A percentile compares a stretch with the other conserved stretches of the same genome.
Conservation (phyloP, 495 filamentous ascomycete species). For the Xylaria cubensis region DNA sequence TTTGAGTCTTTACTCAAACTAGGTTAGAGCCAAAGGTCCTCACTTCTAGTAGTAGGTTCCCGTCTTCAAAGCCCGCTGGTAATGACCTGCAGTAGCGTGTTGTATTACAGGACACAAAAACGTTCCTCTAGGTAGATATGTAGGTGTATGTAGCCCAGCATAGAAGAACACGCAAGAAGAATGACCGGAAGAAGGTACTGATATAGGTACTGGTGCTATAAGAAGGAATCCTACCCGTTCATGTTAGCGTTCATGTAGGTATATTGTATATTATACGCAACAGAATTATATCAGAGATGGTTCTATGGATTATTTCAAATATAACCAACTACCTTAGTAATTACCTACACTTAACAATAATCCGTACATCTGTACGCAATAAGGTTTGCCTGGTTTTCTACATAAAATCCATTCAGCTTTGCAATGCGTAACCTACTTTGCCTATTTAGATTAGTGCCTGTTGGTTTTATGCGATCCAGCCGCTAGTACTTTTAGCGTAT, state of each 20-base stretch:
- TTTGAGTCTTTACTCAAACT: slow-evolving; percentile 15
- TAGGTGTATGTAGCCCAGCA: background rate
- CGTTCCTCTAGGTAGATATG: background rate
- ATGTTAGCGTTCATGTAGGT: too few relatives aligned
- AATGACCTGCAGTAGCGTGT: slow-evolving; percentile 30
- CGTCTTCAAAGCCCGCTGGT: slow-evolving; percentile 2
- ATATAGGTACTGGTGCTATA: slow-evolving; percentile 8
- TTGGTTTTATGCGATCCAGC: background rate
- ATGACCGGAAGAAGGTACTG: background rate
- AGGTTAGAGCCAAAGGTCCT: slow-evolving; percentile 10
- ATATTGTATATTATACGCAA: too few relatives aligned
- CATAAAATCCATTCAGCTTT: background rate
- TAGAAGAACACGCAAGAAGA: slow-evolving; percentile 1
- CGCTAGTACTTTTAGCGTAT: background rate
- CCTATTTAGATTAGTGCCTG: background rate
- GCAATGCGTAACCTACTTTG: background rate
- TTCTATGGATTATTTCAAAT: background rate
- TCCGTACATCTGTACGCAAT: too few relatives aligned
- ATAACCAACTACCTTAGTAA: background rate
- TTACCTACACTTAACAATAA: background rate
- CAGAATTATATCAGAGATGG: background rate
- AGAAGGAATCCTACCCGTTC: background rate
- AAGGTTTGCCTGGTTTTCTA: background rate
- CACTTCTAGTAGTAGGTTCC: background rate
- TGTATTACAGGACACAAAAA: slow-evolving; percentile 11